Evolutionary conservation across 768 basidiomycete genomes (phyloP), one percentile per base, ranked within the genome.

Genomic region (Dictyophora rubrovolvata): DNA sequence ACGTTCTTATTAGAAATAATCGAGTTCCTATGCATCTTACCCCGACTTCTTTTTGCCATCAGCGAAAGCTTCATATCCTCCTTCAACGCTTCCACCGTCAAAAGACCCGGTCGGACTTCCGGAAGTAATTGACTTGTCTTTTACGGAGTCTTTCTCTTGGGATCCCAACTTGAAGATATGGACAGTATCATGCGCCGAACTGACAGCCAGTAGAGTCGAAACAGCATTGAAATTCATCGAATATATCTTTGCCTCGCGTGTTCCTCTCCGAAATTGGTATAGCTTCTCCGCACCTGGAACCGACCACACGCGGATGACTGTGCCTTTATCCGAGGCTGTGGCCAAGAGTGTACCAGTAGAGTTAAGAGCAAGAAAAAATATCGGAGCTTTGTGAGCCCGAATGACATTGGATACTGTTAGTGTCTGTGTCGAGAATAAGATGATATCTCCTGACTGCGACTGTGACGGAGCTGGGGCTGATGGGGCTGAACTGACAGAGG

Each of bases 351-450:
- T 89, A 12, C 95, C 95, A 0, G 86, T 78, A 1, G 83, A 79
- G 71, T 94, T 95, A 71, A 99, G 81, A 6, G 89, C 77, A 51
- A 98, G 78, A 66, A 84, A 84, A 8, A 93, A 89, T 62, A 99
- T 85, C 5, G 95, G 91, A 1, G 93, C 73, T 72, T 97, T 97
- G 75, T 99, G 96, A 17, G 96, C 96, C 67, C 93, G 94, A 60
- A 99, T 88, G 66, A 95, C 92, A 75, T 99, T 98, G 48, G 90
- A 83, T 28, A 94, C 90, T 2, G 89, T 88, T 28, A 97, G 82
- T 7, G 89, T 84, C 56, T 93, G 85, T 1, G 95, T 94, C 54
- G 91, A 92, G 77, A 98, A 98, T 23, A 99, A 76, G 64, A 96
- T 84, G 54, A 98, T 93, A 71, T 98, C 94, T 62, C 91, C 89